Evolutionary conservation across 2,329 filamentous ascomycete species (phyloP).

Genomic region (Colletotrichum tofieldiae): DNA sequence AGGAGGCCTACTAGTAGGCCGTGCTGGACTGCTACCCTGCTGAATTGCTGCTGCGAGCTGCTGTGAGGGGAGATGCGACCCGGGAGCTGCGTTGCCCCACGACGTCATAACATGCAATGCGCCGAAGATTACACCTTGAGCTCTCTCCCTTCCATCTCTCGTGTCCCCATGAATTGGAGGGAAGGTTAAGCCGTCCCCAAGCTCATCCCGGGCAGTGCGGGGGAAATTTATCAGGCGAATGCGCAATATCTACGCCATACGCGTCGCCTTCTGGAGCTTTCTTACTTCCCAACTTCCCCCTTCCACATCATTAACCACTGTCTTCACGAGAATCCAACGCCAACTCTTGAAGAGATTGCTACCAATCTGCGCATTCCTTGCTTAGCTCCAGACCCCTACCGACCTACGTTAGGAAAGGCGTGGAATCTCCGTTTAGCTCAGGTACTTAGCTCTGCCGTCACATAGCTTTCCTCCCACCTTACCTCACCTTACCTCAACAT

Average conservation of each 20-base stretch:
- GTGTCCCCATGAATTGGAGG: constrained; percentile 13
- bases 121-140: constrained; percentile 27
- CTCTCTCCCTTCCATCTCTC: constrained; percentile 30
- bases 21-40: background rate
- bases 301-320: background rate
- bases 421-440: constrained; percentile 28
- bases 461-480: constrained; percentile 21
- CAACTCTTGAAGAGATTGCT: constrained; percentile 41
- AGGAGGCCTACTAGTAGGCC: background rate
- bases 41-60: background rate
- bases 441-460: constrained; percentile 33
- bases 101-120: constrained; percentile 39
- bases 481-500: constrained; percentile 31
- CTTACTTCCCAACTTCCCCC: constrained; percentile 12
- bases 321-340: constrained; percentile 19
- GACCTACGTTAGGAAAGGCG: constrained; percentile 40
- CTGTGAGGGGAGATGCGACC: constrained; percentile 3
- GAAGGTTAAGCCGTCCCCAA: constrained; percentile 26
- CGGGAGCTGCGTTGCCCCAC: constrained; percentile 37
- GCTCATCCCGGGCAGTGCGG: constrained; percentile 31
- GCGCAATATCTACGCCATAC: background rate
- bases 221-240: constrained; percentile 13
- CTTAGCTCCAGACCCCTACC: constrained; percentile 41
- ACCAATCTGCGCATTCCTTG: constrained; percentile 41
- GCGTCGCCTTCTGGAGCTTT: background rate